Percentiles rank a stretch among this genome's conserved stretches.
Evolutionary conservation across 768 basidiomycete genomes (phyloP).

Genomic region (Lactarius hengduanensis): DNA sequence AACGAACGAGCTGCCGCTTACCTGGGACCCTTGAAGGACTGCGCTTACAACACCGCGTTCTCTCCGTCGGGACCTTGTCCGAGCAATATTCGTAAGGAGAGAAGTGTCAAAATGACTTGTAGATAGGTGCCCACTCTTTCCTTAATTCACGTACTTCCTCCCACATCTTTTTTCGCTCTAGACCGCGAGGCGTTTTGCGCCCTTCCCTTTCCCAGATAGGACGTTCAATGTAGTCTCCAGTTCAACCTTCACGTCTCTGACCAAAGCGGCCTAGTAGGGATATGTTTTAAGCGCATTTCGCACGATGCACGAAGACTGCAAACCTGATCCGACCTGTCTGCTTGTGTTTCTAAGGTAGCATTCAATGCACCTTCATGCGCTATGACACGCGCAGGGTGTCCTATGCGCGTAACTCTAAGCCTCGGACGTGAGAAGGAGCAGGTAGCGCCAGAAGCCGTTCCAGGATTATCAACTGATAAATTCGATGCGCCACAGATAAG

Average conservation of each 20-base stretch:
- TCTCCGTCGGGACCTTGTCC: slow-evolving; percentile 75
- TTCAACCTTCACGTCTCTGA: slow-evolving; percentile 87
- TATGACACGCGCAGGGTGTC: slow-evolving; percentile 94
- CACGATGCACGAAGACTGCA: not conserved
- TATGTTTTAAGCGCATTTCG: not conserved
- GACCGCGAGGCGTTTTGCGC: slow-evolving; percentile 62
- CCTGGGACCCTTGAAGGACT: slow-evolving; percentile 79
- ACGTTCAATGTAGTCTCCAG: slow-evolving; percentile 64
- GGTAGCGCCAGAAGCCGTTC: slow-evolving; percentile 72
- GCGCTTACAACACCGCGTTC: slow-evolving; percentile 82
- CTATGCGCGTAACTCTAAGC: slow-evolving; percentile 79
- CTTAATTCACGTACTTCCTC: slow-evolving; percentile 81
- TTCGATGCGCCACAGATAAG: slow-evolving; percentile 95
- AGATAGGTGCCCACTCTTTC: slow-evolving; percentile 67
- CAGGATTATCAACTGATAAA: slow-evolving; percentile 93
- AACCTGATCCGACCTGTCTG: slow-evolving; percentile 67
- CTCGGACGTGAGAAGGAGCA: slow-evolving; percentile 45
- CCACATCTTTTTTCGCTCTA: slow-evolving; percentile 83
- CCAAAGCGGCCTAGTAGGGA: slow-evolving; percentile 61
- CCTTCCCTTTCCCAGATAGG: slow-evolving; percentile 74
- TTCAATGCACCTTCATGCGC: slow-evolving; percentile 63
- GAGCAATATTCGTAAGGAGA: slow-evolving; percentile 9
- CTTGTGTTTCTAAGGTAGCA: slow-evolving; percentile 70
- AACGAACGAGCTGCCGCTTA: slow-evolving; percentile 30
- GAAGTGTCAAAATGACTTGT: not conserved